Base-by-base conservation (phyloP, 2,329 filamentous ascomycete species). In the Lecanicillium sp. region DNA sequence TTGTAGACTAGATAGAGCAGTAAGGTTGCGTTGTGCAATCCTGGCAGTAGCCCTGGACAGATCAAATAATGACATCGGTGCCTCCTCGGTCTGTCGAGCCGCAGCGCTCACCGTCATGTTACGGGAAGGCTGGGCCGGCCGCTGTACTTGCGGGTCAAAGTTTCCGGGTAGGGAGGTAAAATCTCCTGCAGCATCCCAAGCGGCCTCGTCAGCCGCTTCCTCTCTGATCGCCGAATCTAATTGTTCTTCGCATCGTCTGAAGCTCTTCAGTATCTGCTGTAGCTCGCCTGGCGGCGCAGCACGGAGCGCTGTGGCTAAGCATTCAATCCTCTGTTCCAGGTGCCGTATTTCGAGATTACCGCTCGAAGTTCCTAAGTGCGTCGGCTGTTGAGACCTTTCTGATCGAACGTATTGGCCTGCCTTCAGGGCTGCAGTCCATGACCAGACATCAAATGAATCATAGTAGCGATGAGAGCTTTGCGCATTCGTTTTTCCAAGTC, bases 271-370 rank as follows among this genome's bases (percentile, higher is more conserved):
- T 12, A 93, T 86, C 54, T 89, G 85, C 51, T 86, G 82, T 0
- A 93, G 73, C 11, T 85, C 80, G 1, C 75, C 69, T 0, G 81
- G 68, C 1, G 87, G 88, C 0, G 87, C 86, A 42, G 90, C 77
- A 8, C 87, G 77, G 15, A 93, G 72, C 1, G 88, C 86, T 11
- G 85, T 82, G 1, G 85, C 82, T 2, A 94, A 71, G 30, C 90
- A 85, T 57, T 91, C 88, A 61, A 90, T 87, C 19, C 87, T 80
- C 61, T 91, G 87, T 57, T 91, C 86, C 1, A 93, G 70, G 55
- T 87, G 82, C 24, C 86, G 78, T 44, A 93, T 77, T 50, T 81
- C 71, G 21, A 73, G 67, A 63, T 83, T 77, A 56, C 77, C 74
- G 58, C 71, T 80, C 14, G 77, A 71, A 26, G 79, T 81, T 37